Conservation (phyloP, 257 asterid genomes). For the Petunia axillaris region DNA sequence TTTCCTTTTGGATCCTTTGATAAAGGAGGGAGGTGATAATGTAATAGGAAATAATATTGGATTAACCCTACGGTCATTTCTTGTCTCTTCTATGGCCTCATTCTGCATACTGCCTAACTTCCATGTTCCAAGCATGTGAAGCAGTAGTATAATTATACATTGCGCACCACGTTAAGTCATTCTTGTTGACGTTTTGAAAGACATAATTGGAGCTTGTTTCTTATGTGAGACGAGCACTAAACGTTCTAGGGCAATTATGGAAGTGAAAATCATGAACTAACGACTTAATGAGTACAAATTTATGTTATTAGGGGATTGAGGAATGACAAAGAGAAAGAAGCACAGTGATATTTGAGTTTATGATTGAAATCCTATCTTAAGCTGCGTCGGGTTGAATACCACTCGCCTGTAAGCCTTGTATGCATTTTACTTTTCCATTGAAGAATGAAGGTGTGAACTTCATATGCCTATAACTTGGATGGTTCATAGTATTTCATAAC, state of each 20-base stretch:
- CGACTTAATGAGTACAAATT: too few species aligned
- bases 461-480: background rate
- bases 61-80: conserved; percentile 3
- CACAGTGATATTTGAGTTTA: too few species aligned
- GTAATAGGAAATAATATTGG: background rate
- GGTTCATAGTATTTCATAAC: background rate
- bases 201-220: background rate
- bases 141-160: background rate
- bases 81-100: conserved; percentile 23
- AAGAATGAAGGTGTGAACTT: too few species aligned
- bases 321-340: too few species aligned
- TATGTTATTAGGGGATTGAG: too few species aligned
- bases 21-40: too few species aligned
- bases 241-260: too few species aligned
- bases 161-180: background rate
- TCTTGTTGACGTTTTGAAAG: background rate
- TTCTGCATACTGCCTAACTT: background rate
- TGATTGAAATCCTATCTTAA: too few species aligned
- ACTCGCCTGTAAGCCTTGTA: too few species aligned
- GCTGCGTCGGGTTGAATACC: too few species aligned
- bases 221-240: background rate
- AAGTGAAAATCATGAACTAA: too few species aligned
- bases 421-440: too few species aligned
- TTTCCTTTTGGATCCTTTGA: background rate
- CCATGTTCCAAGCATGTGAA: conserved; percentile 17